Conservation (phyloP, 768 basidiomycete genomes). For the Xerocomellus amylosporus region DNA sequence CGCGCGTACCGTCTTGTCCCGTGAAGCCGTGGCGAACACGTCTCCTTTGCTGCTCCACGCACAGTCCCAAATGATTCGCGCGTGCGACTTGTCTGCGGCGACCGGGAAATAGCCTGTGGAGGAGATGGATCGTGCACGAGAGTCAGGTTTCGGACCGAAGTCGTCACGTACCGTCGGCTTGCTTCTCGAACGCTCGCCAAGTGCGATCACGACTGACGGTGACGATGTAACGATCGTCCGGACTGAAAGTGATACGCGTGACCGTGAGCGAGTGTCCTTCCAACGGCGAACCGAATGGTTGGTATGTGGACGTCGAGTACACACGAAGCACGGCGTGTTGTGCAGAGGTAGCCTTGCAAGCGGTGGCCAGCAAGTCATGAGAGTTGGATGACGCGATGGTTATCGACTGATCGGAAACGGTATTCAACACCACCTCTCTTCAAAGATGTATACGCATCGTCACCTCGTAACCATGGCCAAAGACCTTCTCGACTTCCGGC, state of each 20-base stretch:
- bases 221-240: slow-evolving; percentile 72
- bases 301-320: slow-evolving; percentile 70
- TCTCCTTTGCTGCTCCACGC: slow-evolving; percentile 77
- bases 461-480: slow-evolving; percentile 97
- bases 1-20: slow-evolving; percentile 82
- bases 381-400: slow-evolving; percentile 73
- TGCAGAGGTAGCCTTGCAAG: slow-evolving; percentile 82
- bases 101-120: slow-evolving; percentile 58
- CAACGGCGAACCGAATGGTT: slow-evolving; percentile 67
- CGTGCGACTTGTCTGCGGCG: slow-evolving; percentile 79
- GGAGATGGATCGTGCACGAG: neutral
- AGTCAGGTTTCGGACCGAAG: neutral
- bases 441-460: neutral
- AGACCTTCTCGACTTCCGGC: slow-evolving; percentile 96
- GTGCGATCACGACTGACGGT: slow-evolving; percentile 90
- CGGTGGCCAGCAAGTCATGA: slow-evolving; percentile 73
- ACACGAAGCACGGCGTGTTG: slow-evolving; percentile 90
- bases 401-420: slow-evolving; percentile 56
- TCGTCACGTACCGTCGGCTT: slow-evolving; percentile 37
- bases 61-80: slow-evolving; percentile 95
- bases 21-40: slow-evolving; percentile 88
- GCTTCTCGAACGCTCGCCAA: slow-evolving; percentile 76
- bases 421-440: neutral
- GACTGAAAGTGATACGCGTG: slow-evolving; percentile 87
- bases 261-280: slow-evolving; percentile 86